A percentile compares a stretch with the other conserved stretches of the same genome.
phyloP scores from a whole-genome alignment of 169 alveolate species.

The Plasmodium ovale region DNA sequence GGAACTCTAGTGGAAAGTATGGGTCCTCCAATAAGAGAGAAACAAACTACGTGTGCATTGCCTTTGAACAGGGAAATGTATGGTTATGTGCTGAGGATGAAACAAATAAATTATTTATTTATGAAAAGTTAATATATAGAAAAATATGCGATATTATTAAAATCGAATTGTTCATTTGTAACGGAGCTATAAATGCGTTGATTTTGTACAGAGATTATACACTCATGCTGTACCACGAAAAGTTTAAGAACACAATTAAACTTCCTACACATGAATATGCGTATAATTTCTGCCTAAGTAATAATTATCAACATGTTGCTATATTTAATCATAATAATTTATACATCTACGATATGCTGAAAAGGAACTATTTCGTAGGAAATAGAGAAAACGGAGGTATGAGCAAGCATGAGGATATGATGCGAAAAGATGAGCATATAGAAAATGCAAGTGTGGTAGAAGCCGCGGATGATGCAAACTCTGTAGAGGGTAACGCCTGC shows the following conservation, averaged over 20 bases:
- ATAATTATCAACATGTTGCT: conserved; percentile 66
- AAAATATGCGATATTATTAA: conserved; percentile 72
- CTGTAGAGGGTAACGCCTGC: neutral
- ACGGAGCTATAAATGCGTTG: conserved; percentile 27
- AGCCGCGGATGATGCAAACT: neutral
- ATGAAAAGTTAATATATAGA: conserved; percentile 68
- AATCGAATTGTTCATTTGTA: conserved; percentile 25
- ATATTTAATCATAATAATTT: conserved; percentile 55
- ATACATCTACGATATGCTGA: conserved; percentile 47
- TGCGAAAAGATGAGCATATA: conserved; percentile 1
- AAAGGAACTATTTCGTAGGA: neutral
- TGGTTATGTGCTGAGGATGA: conserved; percentile 67
- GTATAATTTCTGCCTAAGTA: conserved; percentile 70
- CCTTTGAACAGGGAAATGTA: conserved; percentile 77
- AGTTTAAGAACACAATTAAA: conserved; percentile 29
- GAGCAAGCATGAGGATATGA: too few species aligned
- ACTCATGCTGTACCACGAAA: conserved; percentile 42
- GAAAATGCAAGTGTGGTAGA: neutral
- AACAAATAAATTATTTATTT: conserved; percentile 23
- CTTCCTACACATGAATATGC: conserved; percentile 52
- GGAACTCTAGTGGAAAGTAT: neutral
- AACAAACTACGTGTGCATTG: conserved; percentile 58
- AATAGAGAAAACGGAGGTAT: neutral
- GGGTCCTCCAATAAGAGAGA: neutral
- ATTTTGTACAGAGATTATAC: conserved; percentile 65